Conservation (phyloP, 1,284 basidiomycete species). For the Polyporus tsugae region DNA sequence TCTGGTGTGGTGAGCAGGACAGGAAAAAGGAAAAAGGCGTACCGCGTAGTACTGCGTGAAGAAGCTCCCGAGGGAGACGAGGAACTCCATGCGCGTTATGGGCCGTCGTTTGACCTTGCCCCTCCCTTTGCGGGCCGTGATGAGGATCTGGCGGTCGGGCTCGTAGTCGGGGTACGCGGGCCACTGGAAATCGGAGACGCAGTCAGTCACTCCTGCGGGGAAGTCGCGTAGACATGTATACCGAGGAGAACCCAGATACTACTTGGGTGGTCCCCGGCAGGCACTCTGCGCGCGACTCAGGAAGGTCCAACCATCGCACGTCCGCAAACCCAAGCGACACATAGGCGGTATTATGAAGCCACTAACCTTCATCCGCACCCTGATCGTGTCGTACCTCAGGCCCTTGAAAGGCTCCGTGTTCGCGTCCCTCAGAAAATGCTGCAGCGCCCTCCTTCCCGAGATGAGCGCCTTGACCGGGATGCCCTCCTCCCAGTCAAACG, state of each 20-base stretch:
- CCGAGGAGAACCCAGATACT: too few relatives aligned
- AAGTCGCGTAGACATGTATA: too few relatives aligned
- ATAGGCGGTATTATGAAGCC: too few relatives aligned
- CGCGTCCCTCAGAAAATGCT: slow-evolving; percentile 15
- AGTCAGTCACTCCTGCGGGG: not conserved
- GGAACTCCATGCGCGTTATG: slow-evolving; percentile 22
- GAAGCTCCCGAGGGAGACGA: slow-evolving; percentile 20
- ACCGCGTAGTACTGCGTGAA: slow-evolving; percentile 27
- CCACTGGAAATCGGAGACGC: slow-evolving; percentile 17
- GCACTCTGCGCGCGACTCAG: too few relatives aligned
- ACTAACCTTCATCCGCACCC: slow-evolving; percentile 28
- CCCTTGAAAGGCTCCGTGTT: slow-evolving; percentile 21
- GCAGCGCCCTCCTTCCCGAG: slow-evolving; percentile 22
- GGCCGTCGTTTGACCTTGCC: slow-evolving; percentile 15
- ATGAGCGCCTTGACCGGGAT: slow-evolving; percentile 24
- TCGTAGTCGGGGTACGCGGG: slow-evolving; percentile 29
- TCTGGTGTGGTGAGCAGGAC: too few relatives aligned
- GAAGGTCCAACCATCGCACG: too few relatives aligned
- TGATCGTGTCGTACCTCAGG: slow-evolving; percentile 19
- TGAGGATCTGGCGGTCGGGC: slow-evolving; percentile 17
- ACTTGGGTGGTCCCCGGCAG: too few relatives aligned
- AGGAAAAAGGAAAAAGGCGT: not conserved
- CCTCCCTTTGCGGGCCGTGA: slow-evolving; percentile 11
- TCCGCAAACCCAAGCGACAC: not conserved
- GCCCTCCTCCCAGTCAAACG: slow-evolving; percentile 18